These are phyloP conservation scores for Cryptococcus floricola DNA, from an alignment of 1,284 basidiomycete genomes.

Conservation along the genomic window DNA sequence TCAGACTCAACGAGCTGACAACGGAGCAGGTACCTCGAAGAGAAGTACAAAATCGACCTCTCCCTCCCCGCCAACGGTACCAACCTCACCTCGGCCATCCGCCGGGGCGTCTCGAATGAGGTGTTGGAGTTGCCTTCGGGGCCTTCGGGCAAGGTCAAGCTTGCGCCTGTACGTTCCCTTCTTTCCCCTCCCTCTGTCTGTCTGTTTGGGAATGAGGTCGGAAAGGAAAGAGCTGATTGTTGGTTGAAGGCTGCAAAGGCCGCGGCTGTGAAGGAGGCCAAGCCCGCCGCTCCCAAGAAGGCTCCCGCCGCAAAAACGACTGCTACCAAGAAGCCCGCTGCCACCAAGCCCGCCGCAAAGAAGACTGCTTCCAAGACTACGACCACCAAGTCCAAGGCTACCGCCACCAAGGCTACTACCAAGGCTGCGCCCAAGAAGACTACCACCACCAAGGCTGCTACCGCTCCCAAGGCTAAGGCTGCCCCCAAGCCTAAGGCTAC, in stretches of 20 bases:
- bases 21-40: constrained; percentile 61
- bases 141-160: constrained; percentile 73
- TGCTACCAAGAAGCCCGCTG: neutral
- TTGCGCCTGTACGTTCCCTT: constrained; percentile 48
- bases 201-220: neutral
- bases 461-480: constrained; percentile 10
- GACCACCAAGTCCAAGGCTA: neutral
- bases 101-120: constrained; percentile 71
- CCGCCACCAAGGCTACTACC: neutral
- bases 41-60: constrained; percentile 73
- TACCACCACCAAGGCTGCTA: neutral
- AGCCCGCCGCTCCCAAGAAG: neutral
- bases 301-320: neutral
- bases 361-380: constrained; percentile 19
- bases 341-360: constrained; percentile 9
- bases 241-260: constrained; percentile 47
- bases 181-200: neutral
- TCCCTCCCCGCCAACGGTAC: constrained; percentile 67
- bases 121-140: constrained; percentile 84
- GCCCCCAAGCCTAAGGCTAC: constrained; percentile 49
- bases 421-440: neutral
- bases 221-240: no score
- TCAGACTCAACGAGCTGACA: no score
- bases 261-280: neutral
- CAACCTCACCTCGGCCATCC: constrained; percentile 77